These are phyloP conservation scores for Eutypa lata DNA, from an alignment of 2,329 filamentous ascomycete species.

Conservation along the genomic window DNA sequence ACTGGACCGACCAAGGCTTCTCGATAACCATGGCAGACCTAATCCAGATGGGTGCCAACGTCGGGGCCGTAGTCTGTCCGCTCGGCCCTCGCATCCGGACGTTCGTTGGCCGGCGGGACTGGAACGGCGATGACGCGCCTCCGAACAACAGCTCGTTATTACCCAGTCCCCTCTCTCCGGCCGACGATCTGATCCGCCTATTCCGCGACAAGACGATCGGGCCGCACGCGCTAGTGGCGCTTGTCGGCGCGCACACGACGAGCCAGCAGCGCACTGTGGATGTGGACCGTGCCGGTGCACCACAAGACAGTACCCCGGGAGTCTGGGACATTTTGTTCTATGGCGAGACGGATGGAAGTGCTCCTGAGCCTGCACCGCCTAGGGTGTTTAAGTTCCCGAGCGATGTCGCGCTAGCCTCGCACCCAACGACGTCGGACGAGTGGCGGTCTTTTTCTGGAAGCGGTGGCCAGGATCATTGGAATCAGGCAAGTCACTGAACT, in stretches of 20 bases:
- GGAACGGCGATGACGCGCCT: conserved; percentile 23
- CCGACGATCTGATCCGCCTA: conserved; percentile 45
- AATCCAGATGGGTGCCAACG: conserved; percentile 49
- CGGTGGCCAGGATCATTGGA: conserved; percentile 35
- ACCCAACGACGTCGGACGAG: conserved; percentile 32
- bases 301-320: conserved; percentile 50
- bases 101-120: conserved; percentile 42
- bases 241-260: conserved; percentile 53
- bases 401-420: conserved; percentile 29
- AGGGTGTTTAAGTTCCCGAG: background rate
- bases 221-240: conserved; percentile 47
- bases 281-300: conserved; percentile 34
- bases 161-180: conserved; percentile 39
- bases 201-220: conserved; percentile 53
- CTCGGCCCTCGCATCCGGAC: conserved; percentile 46
- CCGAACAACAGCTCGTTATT: conserved; percentile 39
- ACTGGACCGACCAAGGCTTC: conserved; percentile 28
- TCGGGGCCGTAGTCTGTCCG: conserved; percentile 46
- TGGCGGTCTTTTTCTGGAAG: conserved; percentile 35
- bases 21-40: conserved; percentile 52
- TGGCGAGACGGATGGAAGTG: conserved; percentile 30
- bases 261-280: conserved; percentile 47
- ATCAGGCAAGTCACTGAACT: conserved; percentile 33
- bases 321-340: conserved; percentile 54
- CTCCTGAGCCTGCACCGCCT: background rate